Base-by-base conservation (phyloP, 805 yeast genomes). In the Starmera pachycereana region DNA sequence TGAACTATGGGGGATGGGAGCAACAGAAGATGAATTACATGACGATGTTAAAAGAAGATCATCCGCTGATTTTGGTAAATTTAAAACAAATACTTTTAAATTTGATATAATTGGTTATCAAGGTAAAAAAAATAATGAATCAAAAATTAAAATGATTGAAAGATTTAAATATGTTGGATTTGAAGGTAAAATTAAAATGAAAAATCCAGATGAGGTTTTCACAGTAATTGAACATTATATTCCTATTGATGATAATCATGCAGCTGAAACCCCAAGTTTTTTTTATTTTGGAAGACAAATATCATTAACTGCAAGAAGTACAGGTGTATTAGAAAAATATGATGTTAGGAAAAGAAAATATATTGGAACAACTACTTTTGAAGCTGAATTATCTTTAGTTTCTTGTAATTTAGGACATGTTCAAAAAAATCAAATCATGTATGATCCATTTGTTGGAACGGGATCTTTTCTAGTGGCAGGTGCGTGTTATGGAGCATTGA, bases 391-490 rank as follows among this genome's bases (percentile, higher is more conserved):
- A 44, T 78, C 97, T 0, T 62, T 92, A 36, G 81, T 89, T 12
- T 81, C 94, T 28, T 84, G 95, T 52, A 92, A 90, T 53, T 70
- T 92, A 38, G 96, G 84, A 0, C 88, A 83, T 46, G 86, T 81
- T 12, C 67, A 58, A 31, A 66, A 71, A 0, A 82, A 81, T 0
- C 72, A 78, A 40, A 54, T 88, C 4, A 74, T 83, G 54, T 90
- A 86, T 55, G 98, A 92, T 60, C 98, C 98, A 19, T 92, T 92
- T 63, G 87, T 85, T 4, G 98, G 98, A 0, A 92, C 98, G 0
- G 98, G 98, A 0, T 86, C 96, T 16, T 92, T 92, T 54, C 65
- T 90, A 32, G 81, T 87, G 2, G 89, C 96, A 1, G 95, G 88
- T 11, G 86, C 89, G 0, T 74, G 81, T 46, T 87, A 75, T 57